A percentile compares a stretch with the other conserved stretches of the same genome.
phyloP scores from a whole-genome alignment of 2,329 filamentous ascomycete species.

The Hymenoscyphus scutula region DNA sequence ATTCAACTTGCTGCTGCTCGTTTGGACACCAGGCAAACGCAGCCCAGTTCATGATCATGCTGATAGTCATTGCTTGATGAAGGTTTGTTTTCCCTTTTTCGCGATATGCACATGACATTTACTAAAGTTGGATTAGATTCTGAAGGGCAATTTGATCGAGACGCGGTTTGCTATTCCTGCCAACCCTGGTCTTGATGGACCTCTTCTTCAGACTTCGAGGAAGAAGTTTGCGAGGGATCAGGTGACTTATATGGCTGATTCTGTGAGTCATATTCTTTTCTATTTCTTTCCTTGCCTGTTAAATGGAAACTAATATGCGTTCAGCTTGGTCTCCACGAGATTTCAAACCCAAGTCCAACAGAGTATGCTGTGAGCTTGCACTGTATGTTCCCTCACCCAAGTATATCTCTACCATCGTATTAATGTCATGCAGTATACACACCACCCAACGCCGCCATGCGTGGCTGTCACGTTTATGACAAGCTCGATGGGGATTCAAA shows the following conservation, averaged over 20 bases:
- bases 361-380: conserved; percentile 85
- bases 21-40: conserved; percentile 82
- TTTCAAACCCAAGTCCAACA: conserved; percentile 69
- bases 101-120: not conserved
- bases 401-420: no score
- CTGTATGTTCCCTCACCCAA: conserved; percentile 36
- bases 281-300: not conserved
- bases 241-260: conserved; percentile 89
- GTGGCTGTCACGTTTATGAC: conserved; percentile 80
- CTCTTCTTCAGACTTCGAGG: conserved; percentile 40
- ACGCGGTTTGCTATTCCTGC: conserved; percentile 59
- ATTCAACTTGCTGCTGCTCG: conserved; percentile 67
- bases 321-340: conserved; percentile 74
- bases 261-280: conserved; percentile 35
- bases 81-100: conserved; percentile 41
- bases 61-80: conserved; percentile 92
- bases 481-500: conserved; percentile 69
- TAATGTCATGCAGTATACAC: conserved; percentile 58
- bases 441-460: conserved; percentile 83
- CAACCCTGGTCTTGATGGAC: conserved; percentile 41
- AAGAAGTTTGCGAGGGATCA: conserved; percentile 66
- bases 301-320: not conserved
- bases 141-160: conserved; percentile 75
- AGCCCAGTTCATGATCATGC: conserved; percentile 87
- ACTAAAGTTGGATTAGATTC: conserved; percentile 41